Evolutionary conservation across 1,284 basidiomycete species (phyloP), one percentile per base, ranked within the genome.

Genomic region (Apiotrichum sp.): DNA sequence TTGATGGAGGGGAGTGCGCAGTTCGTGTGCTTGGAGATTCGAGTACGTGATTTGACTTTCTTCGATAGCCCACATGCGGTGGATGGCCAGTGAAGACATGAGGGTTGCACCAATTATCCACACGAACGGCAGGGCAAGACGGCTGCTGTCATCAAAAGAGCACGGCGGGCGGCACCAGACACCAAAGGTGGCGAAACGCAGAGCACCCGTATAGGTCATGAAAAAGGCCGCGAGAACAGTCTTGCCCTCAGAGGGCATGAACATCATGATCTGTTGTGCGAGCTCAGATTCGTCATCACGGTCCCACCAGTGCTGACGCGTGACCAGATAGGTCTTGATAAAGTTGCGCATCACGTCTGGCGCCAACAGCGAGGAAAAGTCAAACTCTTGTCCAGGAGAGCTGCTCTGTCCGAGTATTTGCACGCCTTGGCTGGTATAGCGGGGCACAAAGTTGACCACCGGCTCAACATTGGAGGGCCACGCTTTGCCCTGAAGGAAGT

Each of bases 1-100:
- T 55, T 76, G 74, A 59, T 76, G 74, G 13, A 74, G 53, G 0
- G 74, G 74, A 2, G 74, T 76, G 2, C 74, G 65, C n/a, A 76
- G 62, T 53, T 76, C 73, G 58, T 76, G 74, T 6, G 70, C 71
- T 33, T 74, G 73, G 1, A 74, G 63, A 43, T 72, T 72, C 10
- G 65, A 67, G 52, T 74, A 76, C 1, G 68, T 67, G 35, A 73
- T 67, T 55, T 76, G 73, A 33, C 68, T 67, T 46, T 71, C 59
- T 48, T 74, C 74, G 22, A 73, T 60, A 14, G 55, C 55, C 32
- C 72, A 60, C 8, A 74, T 56, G 36, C 67, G 68, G 9, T 65
- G 57, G 16, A 74, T 62, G 29, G 69, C 67, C 33, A 74, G 53
- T 2, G 67, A 66, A 3, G 71, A 71, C 39, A 65, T 58, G 29